phyloP scores from a whole-genome alignment of 495 filamentous ascomycete species.

The Hyaloscypha finlandica region DNA sequence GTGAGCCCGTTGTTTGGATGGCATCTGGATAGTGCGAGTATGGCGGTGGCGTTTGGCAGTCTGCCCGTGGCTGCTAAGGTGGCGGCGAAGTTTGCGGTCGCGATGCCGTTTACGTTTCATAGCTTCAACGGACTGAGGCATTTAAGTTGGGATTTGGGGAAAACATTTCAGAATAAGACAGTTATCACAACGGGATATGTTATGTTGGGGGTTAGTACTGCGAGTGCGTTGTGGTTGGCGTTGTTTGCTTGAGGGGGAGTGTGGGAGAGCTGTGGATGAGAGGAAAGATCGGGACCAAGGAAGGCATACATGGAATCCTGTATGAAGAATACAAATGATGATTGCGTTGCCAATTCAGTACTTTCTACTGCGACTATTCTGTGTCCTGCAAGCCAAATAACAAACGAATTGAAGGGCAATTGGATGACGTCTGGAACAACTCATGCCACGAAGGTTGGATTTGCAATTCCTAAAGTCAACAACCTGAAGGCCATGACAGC shows the following conservation, averaged over 20 bases:
- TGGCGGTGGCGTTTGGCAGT: constrained; percentile 76
- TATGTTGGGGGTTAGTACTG: constrained; percentile 66
- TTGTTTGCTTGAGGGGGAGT: constrained; percentile 43
- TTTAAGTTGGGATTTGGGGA: constrained; percentile 80
- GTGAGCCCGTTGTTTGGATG: constrained; percentile 76
- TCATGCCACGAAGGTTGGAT: not conserved
- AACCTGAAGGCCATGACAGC: not conserved
- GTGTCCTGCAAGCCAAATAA: not conserved
- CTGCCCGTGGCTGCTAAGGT: constrained; percentile 68
- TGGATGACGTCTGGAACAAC: not conserved
- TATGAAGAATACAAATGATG: not conserved
- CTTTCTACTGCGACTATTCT: not conserved
- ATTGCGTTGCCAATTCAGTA: constrained; percentile 1
- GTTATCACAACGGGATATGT: constrained; percentile 77
- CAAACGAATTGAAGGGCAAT: not conserved
- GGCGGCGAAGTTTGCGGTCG: constrained; percentile 68
- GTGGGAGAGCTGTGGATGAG: not conserved
- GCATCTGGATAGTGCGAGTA: constrained; percentile 78
- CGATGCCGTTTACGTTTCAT: constrained; percentile 89
- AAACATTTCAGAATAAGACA: constrained; percentile 64
- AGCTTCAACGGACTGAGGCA: constrained; percentile 85
- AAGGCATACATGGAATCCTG: not conserved
- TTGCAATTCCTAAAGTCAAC: not conserved
- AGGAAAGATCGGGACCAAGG: not conserved
- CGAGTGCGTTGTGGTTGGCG: constrained; percentile 64